phyloP scores from a whole-genome alignment of 805 yeast species.

The Metschnikowia baotianmanensis region DNA sequence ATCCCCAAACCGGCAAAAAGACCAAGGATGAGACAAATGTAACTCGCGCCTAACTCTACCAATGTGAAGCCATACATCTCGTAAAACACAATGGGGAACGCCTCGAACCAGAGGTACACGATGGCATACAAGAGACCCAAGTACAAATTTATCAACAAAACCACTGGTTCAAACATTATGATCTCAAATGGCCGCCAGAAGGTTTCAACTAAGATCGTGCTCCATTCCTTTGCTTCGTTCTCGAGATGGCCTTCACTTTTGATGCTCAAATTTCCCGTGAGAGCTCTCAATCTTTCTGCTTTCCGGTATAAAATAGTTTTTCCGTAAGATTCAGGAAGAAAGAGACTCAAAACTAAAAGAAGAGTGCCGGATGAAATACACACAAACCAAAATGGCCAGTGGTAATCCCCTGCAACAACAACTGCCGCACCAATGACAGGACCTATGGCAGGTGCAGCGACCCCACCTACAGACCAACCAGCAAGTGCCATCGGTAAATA shows the following conservation, averaged over 20 bases:
- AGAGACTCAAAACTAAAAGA: constrained; percentile 7
- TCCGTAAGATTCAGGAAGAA: constrained; percentile 13
- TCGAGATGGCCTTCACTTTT: constrained; percentile 12
- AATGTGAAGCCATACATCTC: constrained; percentile 12
- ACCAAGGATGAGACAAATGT: constrained; percentile 10
- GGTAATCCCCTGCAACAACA: constrained; percentile 18
- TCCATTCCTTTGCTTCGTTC: constrained; percentile 1
- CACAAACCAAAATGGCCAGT: constrained; percentile 17
- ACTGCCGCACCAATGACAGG: constrained; percentile 57
- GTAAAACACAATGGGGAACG: constrained; percentile 15
- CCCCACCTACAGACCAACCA: constrained; percentile 53
- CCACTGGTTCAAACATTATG: constrained; percentile 13
- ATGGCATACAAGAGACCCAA: constrained; percentile 14
- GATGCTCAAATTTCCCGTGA: constrained; percentile 12
- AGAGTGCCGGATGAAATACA: constrained; percentile 11
- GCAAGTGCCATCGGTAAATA: constrained; percentile 47
- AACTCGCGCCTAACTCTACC: constrained; percentile 14
- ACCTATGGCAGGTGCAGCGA: constrained; percentile 54
- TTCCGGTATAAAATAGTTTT: constrained; percentile 14
- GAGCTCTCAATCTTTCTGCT: constrained; percentile 13
- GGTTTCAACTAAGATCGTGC: constrained; percentile 8
- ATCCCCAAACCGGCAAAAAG: constrained; percentile 6
- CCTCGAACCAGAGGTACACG: constrained; percentile 17
- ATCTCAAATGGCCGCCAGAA: constrained; percentile 14
- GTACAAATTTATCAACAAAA: constrained; percentile 14